Evolutionary conservation across 495 filamentous ascomycete species (phyloP).

Genomic region (Neurospora intermedia): DNA sequence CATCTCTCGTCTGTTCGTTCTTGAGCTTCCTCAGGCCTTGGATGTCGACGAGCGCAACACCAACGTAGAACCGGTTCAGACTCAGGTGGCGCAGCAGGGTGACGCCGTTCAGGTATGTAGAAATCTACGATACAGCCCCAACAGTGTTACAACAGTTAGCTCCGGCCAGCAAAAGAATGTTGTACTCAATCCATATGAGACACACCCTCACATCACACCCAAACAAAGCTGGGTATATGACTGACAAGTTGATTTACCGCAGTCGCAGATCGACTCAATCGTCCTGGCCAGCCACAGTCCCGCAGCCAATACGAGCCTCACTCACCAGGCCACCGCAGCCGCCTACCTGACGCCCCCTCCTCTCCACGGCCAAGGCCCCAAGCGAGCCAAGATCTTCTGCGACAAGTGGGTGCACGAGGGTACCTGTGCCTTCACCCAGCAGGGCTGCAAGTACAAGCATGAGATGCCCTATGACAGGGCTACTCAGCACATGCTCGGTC

Average conservation of each 20-base stretch:
- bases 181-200: not conserved
- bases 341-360: not conserved
- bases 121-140: not conserved
- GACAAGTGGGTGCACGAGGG: conserved; percentile 80
- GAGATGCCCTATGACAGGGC: conserved; percentile 61
- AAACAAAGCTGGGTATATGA: not conserved
- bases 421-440: conserved; percentile 71
- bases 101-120: not conserved
- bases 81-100: not conserved
- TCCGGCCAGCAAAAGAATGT: no score
- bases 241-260: not conserved
- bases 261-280: conserved; percentile 15
- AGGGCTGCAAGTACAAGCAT: conserved; percentile 80
- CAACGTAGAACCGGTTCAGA: conserved; percentile 18
- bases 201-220: not conserved
- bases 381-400: conserved; percentile 61
- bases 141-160: not conserved
- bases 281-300: not conserved
- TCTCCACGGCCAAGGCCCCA: conserved; percentile 7
- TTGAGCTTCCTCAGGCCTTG: conserved; percentile 29
- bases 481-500: conserved; percentile 52
- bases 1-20: conserved; percentile 26
- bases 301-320: not conserved
- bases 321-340: conserved; percentile 1
- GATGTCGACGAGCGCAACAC: conserved; percentile 24